Evolutionary conservation across 2,329 filamentous ascomycete species (phyloP), one percentile per base, ranked within the genome.

Genomic region (Trichoderma sp.): DNA sequence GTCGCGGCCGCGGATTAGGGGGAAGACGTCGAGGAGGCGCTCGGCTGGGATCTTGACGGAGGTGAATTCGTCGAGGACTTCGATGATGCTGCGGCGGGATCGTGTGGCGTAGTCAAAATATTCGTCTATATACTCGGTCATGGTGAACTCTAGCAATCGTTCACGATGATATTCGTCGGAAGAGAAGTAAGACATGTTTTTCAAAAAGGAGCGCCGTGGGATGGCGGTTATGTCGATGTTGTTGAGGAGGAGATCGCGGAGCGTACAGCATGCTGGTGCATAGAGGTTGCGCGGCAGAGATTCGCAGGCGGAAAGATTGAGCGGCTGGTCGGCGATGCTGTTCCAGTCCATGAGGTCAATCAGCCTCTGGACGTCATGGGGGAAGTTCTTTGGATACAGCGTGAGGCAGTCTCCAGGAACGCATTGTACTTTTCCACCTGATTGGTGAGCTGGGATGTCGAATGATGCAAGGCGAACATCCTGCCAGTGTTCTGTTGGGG

Each of bases 21-120:
- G 96, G 67, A 99, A 90, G 19, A 94, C 84, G 66, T 90, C 88
- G 11, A 92, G 85, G 1, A 91, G 85, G 60, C 90, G 88, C 68
- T 91, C 83, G 80, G 90, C 92, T 0, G 96, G 94, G 2, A 99
- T 88, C 71, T 90, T 90, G 67, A 98, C 91, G 0, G 88, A 91
- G 53, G 91, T 87, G 75, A 99, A 99, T 74, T 99, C 96, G 68
- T 95, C 90, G 33, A 99, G 86, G 4, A 97, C 91, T 80, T 99
- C 96, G 6, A 99, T 83, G 69, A 98, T 97, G 70, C 92, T 96
- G 40, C 96, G 90, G 40, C 94, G 90, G 0, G 95, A 92, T 10
- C 96, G 89, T 0, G 94, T 94, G 1, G 96, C 96, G 77, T 99
- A 99, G 80, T 99, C 95, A 81, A 93, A 98, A 68, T 97, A 90